Conservation (phyloP, 495 filamentous ascomycete species). For the Oleoguttula mirabilis region DNA sequence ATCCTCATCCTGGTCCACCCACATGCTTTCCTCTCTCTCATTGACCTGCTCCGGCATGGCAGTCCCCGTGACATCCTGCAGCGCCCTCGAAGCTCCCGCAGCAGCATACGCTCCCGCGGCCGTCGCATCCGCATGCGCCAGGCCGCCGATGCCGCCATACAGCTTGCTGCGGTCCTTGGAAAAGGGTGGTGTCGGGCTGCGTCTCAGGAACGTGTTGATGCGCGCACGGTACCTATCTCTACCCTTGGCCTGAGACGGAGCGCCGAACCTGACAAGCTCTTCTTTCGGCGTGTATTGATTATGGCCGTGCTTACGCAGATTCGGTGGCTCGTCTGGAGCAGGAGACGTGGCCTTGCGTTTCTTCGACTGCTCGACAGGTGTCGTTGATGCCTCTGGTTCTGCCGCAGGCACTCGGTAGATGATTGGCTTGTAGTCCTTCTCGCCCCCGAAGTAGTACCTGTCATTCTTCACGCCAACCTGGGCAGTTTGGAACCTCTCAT, state of each 20-base stretch:
- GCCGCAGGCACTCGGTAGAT: conserved; percentile 1
- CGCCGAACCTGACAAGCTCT: conserved; percentile 14
- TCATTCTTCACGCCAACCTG: neutral
- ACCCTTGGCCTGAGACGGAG: conserved; percentile 3
- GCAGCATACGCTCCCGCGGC: too few species aligned
- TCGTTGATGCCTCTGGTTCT: neutral
- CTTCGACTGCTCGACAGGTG: neutral
- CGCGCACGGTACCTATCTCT: neutral
- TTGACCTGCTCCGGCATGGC: too few species aligned
- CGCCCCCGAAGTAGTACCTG: conserved; percentile 13
- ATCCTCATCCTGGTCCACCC: too few species aligned
- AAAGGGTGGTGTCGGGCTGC: neutral
- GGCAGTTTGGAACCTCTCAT: conserved; percentile 1
- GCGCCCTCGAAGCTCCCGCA: too few species aligned
- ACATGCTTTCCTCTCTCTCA: too few species aligned
- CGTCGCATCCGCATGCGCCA: too few species aligned
- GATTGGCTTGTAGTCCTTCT: conserved; percentile 11
- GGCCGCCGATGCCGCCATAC: neutral
- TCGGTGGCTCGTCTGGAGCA: neutral
- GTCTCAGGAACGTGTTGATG: conserved; percentile 39
- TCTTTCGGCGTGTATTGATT: conserved; percentile 17
- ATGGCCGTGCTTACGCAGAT: conserved; percentile 5
- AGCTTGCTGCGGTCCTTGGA: neutral
- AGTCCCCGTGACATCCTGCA: too few species aligned
- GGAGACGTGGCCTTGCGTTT: conserved; percentile 1